Percentiles rank a stretch among this genome's conserved stretches.
These are phyloP conservation scores for Epichloe elymi DNA, from an alignment of 2,329 filamentous ascomycete genomes.

Conservation along the genomic window DNA sequence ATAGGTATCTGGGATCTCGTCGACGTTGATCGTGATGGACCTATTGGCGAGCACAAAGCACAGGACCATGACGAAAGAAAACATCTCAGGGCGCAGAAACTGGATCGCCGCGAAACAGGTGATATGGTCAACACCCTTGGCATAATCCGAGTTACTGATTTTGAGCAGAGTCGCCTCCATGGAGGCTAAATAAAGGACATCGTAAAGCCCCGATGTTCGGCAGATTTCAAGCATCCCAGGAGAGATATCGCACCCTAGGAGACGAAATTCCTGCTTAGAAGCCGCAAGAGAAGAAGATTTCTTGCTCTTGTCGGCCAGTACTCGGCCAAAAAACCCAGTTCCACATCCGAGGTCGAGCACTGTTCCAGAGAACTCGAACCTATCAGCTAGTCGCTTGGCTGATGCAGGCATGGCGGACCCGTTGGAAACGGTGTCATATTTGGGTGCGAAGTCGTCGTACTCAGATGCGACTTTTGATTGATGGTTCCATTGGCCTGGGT, in stretches of 20 bases:
- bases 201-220: neutral
- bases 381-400: neutral
- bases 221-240: neutral
- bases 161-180: neutral
- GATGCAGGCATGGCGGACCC: neutral
- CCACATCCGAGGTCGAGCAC: neutral
- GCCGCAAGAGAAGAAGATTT: neutral
- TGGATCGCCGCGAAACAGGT: neutral
- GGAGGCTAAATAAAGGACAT: neutral
- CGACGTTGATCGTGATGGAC: constrained; percentile 1
- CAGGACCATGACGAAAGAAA: neutral
- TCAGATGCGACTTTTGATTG: neutral
- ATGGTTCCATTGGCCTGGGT: neutral
- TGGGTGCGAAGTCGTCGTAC: neutral
- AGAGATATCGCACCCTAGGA: neutral
- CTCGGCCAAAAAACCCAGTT: neutral
- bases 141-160: neutral
- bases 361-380: neutral
- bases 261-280: neutral
- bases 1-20: neutral
- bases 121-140: neutral
- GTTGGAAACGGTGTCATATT: rapidly evolving
- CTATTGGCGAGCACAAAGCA: neutral
- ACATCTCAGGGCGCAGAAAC: neutral
- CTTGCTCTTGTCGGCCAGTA: neutral